Base-by-base conservation (phyloP, 345 rosid species). In the Eucalyptus leucophloia region DNA sequence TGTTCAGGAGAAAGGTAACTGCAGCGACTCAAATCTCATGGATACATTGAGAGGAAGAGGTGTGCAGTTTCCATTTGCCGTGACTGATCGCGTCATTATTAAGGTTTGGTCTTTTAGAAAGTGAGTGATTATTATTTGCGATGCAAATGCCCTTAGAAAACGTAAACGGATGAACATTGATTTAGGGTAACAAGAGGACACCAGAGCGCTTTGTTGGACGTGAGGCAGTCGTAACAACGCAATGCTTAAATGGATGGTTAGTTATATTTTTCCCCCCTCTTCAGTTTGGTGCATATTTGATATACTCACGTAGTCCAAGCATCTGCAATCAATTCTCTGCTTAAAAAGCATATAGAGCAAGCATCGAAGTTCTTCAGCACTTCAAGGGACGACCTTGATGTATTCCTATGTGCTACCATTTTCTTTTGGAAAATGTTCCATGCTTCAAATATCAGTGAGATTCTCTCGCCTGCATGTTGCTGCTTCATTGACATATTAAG, bases 231-330 rank as follows among this genome's bases (percentile, higher is more conserved):
- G 97, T 96, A 86, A 97, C 97, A 90, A 95, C 99, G 30, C 99
- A 96, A 65, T 97, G 99, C 98, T 92, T 97, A 91, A 96, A 97
- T 91, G 99, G 99, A 95, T 97, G 99, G 99, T 97, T 86, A 87
- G 96, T 94, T 23, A 87, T 88, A 54, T 82, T 87, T 47, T 67
- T 51, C 14, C 86, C 21, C 49, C 77, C 21, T 45, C 87, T 47
- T 49, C 62, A 47, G 28, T 50, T 67, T 49, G 18, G 54, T 49
- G 54, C 44, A 15, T 49, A 8, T 12, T 77, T 21, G 15, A 86
- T 45, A 53, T 49, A 86, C 40, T 49, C 19, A 85, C 16, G 5
- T 18, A 37, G 30, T 85, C 42, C 32, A 8, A 34, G 54, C 18
- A n/a, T 49, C 67, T 53, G 44, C 45, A 53, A 34, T 51, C 45